Evolutionary conservation across 1,284 basidiomycete species (phyloP).

Genomic region (Sporisorium iseilematis-ciliati): DNA sequence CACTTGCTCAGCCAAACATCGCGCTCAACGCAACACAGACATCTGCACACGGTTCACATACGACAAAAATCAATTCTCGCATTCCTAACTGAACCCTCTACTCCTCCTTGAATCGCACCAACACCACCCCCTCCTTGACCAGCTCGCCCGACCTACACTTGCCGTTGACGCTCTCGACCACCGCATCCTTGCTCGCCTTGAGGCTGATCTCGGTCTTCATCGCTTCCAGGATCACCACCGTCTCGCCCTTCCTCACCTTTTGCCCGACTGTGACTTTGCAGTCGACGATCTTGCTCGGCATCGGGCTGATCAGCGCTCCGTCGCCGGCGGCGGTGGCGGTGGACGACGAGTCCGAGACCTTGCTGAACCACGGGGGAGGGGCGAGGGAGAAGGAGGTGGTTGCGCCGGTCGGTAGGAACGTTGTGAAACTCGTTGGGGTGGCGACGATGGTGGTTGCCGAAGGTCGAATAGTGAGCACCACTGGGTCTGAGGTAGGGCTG

Average conservation of each 20-base stretch:
- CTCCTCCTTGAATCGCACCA: constrained; percentile 74
- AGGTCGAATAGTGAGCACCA: constrained; percentile 63
- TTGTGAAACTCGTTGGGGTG: constrained; percentile 16
- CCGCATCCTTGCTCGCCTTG: constrained; percentile 78
- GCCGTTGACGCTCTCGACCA: constrained; percentile 75
- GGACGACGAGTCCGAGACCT: constrained; percentile 10
- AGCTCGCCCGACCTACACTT: constrained; percentile 80
- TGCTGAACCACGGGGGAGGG: constrained; percentile 24
- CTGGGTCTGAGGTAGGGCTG: background rate
- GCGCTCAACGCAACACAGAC: too few relatives aligned
- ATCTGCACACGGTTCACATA: background rate
- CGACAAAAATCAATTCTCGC: background rate
- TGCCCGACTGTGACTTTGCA: constrained; percentile 82
- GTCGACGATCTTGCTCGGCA: constrained; percentile 75
- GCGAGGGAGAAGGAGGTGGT: constrained; percentile 14
- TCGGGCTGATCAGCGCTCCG: constrained; percentile 24
- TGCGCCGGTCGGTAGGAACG: constrained; percentile 34
- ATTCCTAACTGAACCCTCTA: background rate
- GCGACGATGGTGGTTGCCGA: constrained; percentile 6
- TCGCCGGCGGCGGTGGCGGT: background rate
- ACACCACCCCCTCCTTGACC: constrained; percentile 85
- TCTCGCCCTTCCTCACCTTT: constrained; percentile 82
- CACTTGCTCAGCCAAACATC: too few relatives aligned
- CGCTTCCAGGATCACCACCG: constrained; percentile 86
- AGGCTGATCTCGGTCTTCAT: constrained; percentile 86